Evolutionary conservation across 2,329 filamentous ascomycete genomes (phyloP), one percentile per base, ranked within the genome.

Genomic region (Aureobasidium melanogenum): DNA sequence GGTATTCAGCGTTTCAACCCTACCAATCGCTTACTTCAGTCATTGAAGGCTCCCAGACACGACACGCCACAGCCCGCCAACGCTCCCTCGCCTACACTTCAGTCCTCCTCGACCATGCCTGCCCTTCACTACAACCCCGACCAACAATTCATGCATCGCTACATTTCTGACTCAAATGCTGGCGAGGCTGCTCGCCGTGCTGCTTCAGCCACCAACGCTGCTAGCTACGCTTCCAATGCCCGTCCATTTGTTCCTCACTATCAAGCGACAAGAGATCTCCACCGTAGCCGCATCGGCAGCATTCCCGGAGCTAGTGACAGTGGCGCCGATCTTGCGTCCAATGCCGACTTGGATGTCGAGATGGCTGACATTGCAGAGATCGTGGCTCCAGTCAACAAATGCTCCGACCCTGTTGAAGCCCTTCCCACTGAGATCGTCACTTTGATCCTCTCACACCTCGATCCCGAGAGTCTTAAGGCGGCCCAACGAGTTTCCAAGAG

Each of bases 351-450:
- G 38, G 65, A 69, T 50, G 64, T 68, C 26, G 65, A 69, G 50
- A 69, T 70, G 67, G 39, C 54, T 12, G 63, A 64, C 43, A 48
- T 63, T n/a, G 50, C 52, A 43, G 57, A 64, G 39, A 38, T 54
- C 10, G 41, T 30, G 7, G 38, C 38, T 15, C 24, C 51, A 30
- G 46, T 17, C 28, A 43, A 14, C 38, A 52, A 51, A 15, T 50
- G 54, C 19, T 39, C 50, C 26, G 83, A 86, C 68, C 82, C 83
- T 22, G 76, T 82, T 36, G 72, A 74, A 41, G 72, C 75, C 9
- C 75, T 88, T 4, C 85, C 85, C 2, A 73, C 79, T 12, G 85
- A 88, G 70, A 75, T 88, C 43, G 76, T 80, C 63, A 79, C 82
- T 28, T 76, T 82, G 44, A 78, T 87, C 55, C 76, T 88, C 60